Base-by-base conservation (phyloP, 768 basidiomycete species). In the Coprinellus aureogranulatus region DNA sequence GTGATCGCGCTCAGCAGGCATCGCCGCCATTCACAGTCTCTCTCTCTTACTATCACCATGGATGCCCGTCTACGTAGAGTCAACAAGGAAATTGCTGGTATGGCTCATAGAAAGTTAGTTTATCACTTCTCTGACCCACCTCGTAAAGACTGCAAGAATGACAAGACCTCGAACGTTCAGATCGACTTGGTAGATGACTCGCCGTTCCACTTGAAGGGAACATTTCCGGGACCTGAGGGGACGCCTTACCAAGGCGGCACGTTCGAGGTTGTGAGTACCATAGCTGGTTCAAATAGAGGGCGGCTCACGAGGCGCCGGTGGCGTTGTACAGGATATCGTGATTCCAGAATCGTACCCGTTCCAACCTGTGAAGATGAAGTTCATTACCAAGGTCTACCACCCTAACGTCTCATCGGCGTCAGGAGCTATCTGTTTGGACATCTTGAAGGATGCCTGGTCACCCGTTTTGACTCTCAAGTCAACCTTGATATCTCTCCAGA, bases 281-380 rank as follows among this genome's bases (percentile, higher is more conserved):
- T 54, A 37, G 39, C 14, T 34, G 28, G 27, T 53, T 42, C 22
- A 14, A 37, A 18, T 23, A 31, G 45, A 23, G 30, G 40, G 45
- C 57, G 39, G 18, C 37, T 41, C 34, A 34, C 14, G 34, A 34
- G 14, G 20, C 41, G 9, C 20, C 41, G 4, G 16, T 44, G 41
- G 41, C 41, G 18, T 44, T 8, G 41, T 5, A 44, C 65, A 93
- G 92, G 94, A 98, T 68, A 98, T 98, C 62, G 80, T 88, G 20
- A 92, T 98, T 64, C 94, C 94, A 8, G 92, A 94, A 44, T 85
- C 91, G 49, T 93, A 93, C 68, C 92, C 90, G 18, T 92, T 94
- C 71, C 90, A 94, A 68, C 94, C 96, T 0, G 89, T 95, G 54
- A 97, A 98, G 81, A 97, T 98, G 93, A 95, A 94, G 70, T 98